These are phyloP conservation scores for Porcisia hertigi DNA, from an alignment of 208 protist species.

Conservation along the genomic window DNA sequence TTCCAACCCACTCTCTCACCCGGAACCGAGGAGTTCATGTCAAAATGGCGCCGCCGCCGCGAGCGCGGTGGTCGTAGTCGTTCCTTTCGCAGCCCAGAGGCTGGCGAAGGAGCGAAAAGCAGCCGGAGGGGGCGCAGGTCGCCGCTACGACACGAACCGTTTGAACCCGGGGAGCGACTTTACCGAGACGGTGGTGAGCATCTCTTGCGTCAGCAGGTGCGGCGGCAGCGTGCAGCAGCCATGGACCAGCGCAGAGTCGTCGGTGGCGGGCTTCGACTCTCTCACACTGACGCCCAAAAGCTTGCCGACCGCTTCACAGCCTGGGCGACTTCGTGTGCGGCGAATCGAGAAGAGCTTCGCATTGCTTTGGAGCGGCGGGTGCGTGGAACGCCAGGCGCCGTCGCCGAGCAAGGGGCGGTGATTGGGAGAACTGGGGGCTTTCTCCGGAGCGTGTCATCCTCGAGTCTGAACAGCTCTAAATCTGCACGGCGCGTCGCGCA, in stretches of 20 bases:
- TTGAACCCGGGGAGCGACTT: slow-evolving; percentile 61
- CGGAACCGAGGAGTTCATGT: slow-evolving; percentile 39
- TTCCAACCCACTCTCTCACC: slow-evolving; percentile 63
- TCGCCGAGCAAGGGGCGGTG: background rate
- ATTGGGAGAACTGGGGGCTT: background rate
- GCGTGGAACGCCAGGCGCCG: background rate
- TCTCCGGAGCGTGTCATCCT: background rate
- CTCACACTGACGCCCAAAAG: slow-evolving; percentile 22
- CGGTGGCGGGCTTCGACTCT: slow-evolving; percentile 46
- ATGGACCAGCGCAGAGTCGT: slow-evolving; percentile 33
- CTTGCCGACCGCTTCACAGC: slow-evolving; percentile 53
- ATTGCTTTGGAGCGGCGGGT: slow-evolving; percentile 25
- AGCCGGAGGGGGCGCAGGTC: background rate
- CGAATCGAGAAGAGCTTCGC: slow-evolving; percentile 32
- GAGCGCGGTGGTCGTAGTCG: slow-evolving; percentile 1
- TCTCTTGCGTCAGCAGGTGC: slow-evolving; percentile 79
- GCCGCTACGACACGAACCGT: slow-evolving; percentile 37
- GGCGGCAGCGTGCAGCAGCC: slow-evolving; percentile 44
- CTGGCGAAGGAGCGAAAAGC: background rate
- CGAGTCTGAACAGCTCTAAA: background rate
- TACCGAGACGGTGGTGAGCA: slow-evolving; percentile 76
- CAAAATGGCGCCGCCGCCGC: slow-evolving; percentile 21
- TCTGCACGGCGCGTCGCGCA: background rate
- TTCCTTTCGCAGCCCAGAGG: background rate
- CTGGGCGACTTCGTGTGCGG: slow-evolving; percentile 51